Conservation (phyloP, 2,329 filamentous ascomycete genomes). For the Beauveria australis region DNA sequence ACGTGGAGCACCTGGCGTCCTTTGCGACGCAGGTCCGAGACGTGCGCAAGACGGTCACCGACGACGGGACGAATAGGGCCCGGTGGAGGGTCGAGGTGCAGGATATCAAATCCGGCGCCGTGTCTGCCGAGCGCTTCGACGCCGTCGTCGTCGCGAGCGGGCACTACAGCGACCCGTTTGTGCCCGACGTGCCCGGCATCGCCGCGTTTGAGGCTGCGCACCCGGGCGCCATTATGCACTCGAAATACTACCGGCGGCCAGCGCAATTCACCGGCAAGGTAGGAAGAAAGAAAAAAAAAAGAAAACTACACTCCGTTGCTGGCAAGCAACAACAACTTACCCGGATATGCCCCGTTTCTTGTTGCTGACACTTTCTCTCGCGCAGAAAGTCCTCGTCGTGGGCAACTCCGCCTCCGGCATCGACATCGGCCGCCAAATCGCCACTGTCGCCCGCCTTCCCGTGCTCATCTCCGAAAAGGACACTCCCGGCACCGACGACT, state of each 20-base stretch:
- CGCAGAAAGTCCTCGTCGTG: slow-evolving; percentile 55
- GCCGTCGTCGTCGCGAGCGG: slow-evolving; percentile 56
- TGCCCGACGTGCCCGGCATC: slow-evolving; percentile 50
- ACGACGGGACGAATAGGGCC: slow-evolving; percentile 22
- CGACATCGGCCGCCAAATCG: slow-evolving; percentile 61
- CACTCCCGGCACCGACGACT: slow-evolving; percentile 14
- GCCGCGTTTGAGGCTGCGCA: slow-evolving; percentile 40
- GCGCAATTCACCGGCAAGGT: slow-evolving; percentile 26
- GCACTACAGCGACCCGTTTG: slow-evolving; percentile 52
- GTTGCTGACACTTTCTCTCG: not conserved
- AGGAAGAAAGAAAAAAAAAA: not conserved
- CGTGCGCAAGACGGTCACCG: slow-evolving; percentile 19
- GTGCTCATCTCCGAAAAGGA: slow-evolving; percentile 48
- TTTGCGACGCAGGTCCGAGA: slow-evolving; percentile 56
- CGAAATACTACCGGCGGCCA: slow-evolving; percentile 56
- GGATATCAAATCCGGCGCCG: slow-evolving; percentile 21
- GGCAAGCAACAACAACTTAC: no score
- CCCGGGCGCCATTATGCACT: slow-evolving; percentile 48
- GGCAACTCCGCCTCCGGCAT: slow-evolving; percentile 65
- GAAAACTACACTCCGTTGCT: no score
- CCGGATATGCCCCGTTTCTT: not conserved
- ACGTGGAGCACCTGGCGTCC: slow-evolving; percentile 47
- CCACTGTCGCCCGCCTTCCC: slow-evolving; percentile 40
- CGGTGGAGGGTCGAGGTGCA: slow-evolving; percentile 45
- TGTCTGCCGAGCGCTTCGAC: slow-evolving; percentile 38